Base-by-base conservation (phyloP, 2,329 filamentous ascomycete genomes). In the Thielaviopsis ethacetica region DNA sequence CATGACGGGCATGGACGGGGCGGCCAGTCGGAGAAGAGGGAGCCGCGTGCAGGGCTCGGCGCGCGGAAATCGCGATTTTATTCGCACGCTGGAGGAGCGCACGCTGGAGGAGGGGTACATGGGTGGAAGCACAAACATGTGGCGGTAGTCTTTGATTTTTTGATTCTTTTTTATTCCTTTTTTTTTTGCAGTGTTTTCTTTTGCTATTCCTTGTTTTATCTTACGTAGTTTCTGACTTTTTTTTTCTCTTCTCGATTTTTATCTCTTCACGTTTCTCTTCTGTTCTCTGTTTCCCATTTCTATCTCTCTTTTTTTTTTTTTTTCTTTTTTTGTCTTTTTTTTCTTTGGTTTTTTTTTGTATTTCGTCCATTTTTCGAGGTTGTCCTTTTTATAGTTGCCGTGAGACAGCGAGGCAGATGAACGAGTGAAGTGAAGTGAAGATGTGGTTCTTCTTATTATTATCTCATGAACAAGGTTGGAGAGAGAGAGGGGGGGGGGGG, bases 101-200 rank as follows among this genome's bases (percentile, higher is more conserved):
- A 96, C 91, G 1, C 75, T 97, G 59, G 91, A 95, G 70, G 91
- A 97, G 71, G 89, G 90, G 1, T 96, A 90, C 68, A 87, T 90
- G 81, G 79, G 77, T 50, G 76, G 73, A 58, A 58, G 57, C 26
- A 41, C 58, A 17, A 62, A 59, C 24, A 38, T 54, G 51, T 60
- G 57, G 57, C 53, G 53, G 24, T 53, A 56, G 38, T 44, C 38
- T 24, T 54, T 22, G 30, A 27, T 9, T 34, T 34, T 47, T 58
- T 54, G 38, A 9, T 41, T 54, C 26, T 59, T 62, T 52, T 57
- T 47, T 56, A n/a, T 62, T 55, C 34, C 24, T 58, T 59, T 59
- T 50, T 59, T 24, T n/a, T 24, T 12, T 27, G 19, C 54, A 6
- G 27, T 22, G 19, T 34, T 38, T 56, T 30, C 24, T 21, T 51